A percentile compares a stretch with the other conserved stretches of the same genome.
Evolutionary conservation across 1,139 yeast genomes (phyloP).

Genomic region (Diutina siamensis): DNA sequence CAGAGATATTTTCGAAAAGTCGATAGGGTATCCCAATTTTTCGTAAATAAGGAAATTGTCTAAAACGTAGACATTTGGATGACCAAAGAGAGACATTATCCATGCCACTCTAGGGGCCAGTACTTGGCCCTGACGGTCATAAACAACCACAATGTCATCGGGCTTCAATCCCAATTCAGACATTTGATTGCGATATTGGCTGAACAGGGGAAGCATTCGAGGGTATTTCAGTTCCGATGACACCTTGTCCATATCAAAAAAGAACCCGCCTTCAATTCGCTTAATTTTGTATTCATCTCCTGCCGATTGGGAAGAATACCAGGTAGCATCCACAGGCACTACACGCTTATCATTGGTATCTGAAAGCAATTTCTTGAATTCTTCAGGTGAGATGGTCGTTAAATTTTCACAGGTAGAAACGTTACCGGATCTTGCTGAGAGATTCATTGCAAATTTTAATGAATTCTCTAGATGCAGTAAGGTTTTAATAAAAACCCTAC

Average conservation of each 20-base stretch:
- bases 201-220: conserved; percentile 71
- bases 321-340: conserved; percentile 75
- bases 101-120: conserved; percentile 87
- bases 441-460: too few relatives aligned
- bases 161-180: conserved; percentile 32
- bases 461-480: too few relatives aligned
- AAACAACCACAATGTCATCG: conserved; percentile 60
- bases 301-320: conserved; percentile 79
- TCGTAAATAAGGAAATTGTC: conserved; percentile 54
- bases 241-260: conserved; percentile 68
- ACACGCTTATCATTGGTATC: conserved; percentile 19
- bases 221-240: conserved; percentile 61
- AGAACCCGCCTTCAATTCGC: conserved; percentile 58
- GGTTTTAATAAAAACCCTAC: too few relatives aligned
- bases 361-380: not conserved
- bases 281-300: conserved; percentile 41
- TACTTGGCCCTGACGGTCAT: conserved; percentile 76
- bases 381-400: conserved; percentile 1
- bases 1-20: conserved; percentile 6
- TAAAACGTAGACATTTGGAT: conserved; percentile 49
- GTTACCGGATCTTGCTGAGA: too few relatives aligned
- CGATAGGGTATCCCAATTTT: conserved; percentile 10
- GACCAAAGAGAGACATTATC: conserved; percentile 76
- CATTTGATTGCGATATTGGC: conserved; percentile 43
- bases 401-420: too few relatives aligned